Evolutionary conservation across 2,329 filamentous ascomycete genomes (phyloP).

Genomic region (Didymella exigua): DNA sequence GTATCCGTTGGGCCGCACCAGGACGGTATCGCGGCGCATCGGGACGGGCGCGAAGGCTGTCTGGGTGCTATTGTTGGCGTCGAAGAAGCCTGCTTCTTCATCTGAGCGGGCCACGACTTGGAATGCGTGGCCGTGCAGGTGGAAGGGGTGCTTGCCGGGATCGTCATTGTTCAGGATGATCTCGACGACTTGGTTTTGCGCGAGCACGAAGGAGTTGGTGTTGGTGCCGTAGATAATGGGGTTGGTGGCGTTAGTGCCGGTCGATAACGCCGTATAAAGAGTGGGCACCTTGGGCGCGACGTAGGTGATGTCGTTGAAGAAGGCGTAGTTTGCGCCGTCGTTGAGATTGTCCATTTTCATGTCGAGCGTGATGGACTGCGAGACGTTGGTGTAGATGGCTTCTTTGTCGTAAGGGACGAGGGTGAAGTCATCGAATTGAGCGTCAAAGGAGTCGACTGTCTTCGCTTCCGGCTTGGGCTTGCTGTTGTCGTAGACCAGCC

Average conservation of each 20-base stretch:
- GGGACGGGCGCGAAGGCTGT: constrained; percentile 38
- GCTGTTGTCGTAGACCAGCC: constrained; percentile 60
- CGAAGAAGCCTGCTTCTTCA: constrained; percentile 56
- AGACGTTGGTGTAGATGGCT: constrained; percentile 64
- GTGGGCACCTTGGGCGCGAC: constrained; percentile 75
- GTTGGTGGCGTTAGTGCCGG: constrained; percentile 56
- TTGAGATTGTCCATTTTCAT: constrained; percentile 68
- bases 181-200: constrained; percentile 70
- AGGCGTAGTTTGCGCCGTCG: constrained; percentile 68
- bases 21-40: constrained; percentile 60
- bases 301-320: constrained; percentile 78
- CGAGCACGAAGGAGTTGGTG: constrained; percentile 66
- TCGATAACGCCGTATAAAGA: constrained; percentile 75
- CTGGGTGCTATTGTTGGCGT: constrained; percentile 41
- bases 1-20: constrained; percentile 61
- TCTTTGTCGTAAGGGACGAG: constrained; percentile 72
- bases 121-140: constrained; percentile 65
- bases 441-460: constrained; percentile 64
- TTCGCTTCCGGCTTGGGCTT: constrained; percentile 58
- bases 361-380: constrained; percentile 66
- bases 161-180: constrained; percentile 80
- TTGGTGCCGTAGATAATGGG: constrained; percentile 57
- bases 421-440: constrained; percentile 71
- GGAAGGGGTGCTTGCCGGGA: constrained; percentile 68
- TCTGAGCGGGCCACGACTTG: constrained; percentile 43